These are phyloP conservation scores for Boletus bicolor DNA, from an alignment of 768 basidiomycete species.

Conservation along the genomic window DNA sequence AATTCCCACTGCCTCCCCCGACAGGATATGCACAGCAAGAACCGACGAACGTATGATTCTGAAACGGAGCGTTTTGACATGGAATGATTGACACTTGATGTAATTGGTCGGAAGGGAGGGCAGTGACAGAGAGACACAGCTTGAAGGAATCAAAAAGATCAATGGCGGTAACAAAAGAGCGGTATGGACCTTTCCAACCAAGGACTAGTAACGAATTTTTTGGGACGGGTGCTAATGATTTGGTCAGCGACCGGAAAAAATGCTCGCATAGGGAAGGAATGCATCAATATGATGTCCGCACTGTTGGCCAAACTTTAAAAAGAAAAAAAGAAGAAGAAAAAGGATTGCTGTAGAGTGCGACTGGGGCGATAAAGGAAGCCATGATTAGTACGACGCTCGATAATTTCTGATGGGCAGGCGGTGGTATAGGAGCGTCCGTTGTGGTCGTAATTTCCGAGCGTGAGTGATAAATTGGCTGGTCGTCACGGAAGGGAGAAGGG, in stretches of 20 bases:
- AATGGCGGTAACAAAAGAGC: too few relatives aligned
- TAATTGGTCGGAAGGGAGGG: not conserved
- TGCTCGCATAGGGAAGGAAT: too few relatives aligned
- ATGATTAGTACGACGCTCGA: too few relatives aligned
- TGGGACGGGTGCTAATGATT: too few relatives aligned
- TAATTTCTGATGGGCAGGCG: too few relatives aligned
- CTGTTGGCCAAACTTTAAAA: not conserved
- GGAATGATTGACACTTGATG: not conserved
- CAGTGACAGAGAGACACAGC: not conserved
- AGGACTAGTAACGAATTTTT: too few relatives aligned
- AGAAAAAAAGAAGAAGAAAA: not conserved
- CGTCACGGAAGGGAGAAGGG: not conserved
- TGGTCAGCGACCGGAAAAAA: too few relatives aligned
- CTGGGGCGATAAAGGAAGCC: too few relatives aligned
- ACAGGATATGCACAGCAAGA: not conserved
- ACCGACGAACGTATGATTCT: not conserved
- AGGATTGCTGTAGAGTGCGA: too few relatives aligned
- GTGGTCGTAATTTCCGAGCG: not conserved
- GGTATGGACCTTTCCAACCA: too few relatives aligned
- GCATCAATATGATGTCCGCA: not conserved
- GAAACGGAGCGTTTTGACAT: not conserved
- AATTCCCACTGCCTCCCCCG: not conserved
- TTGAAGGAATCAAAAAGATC: too few relatives aligned
- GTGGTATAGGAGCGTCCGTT: too few relatives aligned
- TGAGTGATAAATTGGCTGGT: not conserved